These are phyloP conservation scores for Uronychia setigera DNA, from an alignment of 73 alveolate genomes.

Conservation along the genomic window DNA sequence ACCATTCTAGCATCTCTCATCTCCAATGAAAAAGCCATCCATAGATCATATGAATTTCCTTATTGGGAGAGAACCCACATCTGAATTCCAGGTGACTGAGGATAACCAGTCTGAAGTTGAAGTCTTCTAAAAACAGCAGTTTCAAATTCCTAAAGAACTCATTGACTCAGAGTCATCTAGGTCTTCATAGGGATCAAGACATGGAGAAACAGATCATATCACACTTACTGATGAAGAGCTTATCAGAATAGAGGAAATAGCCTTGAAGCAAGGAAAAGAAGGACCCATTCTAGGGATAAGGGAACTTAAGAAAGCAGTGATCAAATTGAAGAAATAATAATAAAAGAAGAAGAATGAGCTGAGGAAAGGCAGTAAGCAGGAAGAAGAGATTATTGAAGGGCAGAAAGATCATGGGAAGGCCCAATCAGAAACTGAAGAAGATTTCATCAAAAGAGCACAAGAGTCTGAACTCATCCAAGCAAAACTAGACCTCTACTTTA, in stretches of 20 bases:
- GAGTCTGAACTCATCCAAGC: conserved; percentile 10
- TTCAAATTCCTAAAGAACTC: background rate
- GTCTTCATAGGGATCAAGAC: background rate
- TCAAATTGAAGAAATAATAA: too few species aligned
- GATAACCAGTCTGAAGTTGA: background rate
- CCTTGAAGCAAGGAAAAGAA: background rate
- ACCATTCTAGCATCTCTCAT: too few species aligned
- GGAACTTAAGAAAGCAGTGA: background rate
- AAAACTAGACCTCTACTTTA: conserved; percentile 27
- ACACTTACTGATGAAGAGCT: background rate
- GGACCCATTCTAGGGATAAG: background rate
- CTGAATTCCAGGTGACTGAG: too few species aligned
- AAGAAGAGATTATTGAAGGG: too few species aligned
- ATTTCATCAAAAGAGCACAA: background rate
- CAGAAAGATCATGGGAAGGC: too few species aligned
- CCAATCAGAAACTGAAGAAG: too few species aligned
- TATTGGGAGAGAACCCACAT: too few species aligned
- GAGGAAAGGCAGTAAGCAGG: too few species aligned
- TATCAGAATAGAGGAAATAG: background rate
- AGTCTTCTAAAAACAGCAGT: too few species aligned
- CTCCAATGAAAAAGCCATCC: too few species aligned
- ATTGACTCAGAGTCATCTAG: background rate
- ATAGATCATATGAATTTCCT: too few species aligned
- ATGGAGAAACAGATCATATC: background rate
- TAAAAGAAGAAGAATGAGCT: background rate